Evolutionary conservation across 306 rosid species (phyloP), one percentile per base, ranked within the genome.

Genomic region (Sophora flavescens): DNA sequence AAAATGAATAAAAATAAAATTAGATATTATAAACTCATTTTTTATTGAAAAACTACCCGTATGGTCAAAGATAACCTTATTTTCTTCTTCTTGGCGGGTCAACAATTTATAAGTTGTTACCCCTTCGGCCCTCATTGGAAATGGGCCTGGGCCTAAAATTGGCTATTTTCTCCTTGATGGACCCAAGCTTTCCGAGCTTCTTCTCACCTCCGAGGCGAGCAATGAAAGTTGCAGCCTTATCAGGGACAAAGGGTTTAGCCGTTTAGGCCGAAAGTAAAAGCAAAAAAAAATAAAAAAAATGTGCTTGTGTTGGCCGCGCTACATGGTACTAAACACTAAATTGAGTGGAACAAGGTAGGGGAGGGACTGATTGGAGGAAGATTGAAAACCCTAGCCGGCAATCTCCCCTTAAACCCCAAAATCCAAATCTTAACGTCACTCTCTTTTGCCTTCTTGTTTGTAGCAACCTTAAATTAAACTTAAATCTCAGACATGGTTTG

Each of bases 401-500:
- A 6, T n/a, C 54, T 12, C 22, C 9, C 30, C 3, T 45, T 77
- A 61, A 80, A 80, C 1, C 22, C 2, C 2, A 30, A 30, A 2
- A 75, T 76, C 75, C 53, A 32, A 73, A 72, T 32, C 32, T 17
- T 30, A 39, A 68, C 60, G 7, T n/a, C 30, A 12, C 13, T 30
- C 32, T 30, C 32, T 30, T 30, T 30, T 30, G 3, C 39, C 39
- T 35, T 35, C 39, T 35, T 35, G 39, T 30, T 22, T 22, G 22
- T 22, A 22, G 22, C 22, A 22, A 22, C 22, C 22, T 22, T 22
- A 22, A 22, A 22, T 56, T 4, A 14, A 68, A 9, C 1, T 18
- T 18, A 18, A 60, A 5, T 33, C 30, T 17, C 54, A 60, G 52
- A 74, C 5, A 93, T 93, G 98, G 98, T 93, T 80, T 93, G 98